These are phyloP conservation scores for Zea luxurians DNA, from an alignment of 176 grass and related monocot species.

Conservation along the genomic window DNA sequence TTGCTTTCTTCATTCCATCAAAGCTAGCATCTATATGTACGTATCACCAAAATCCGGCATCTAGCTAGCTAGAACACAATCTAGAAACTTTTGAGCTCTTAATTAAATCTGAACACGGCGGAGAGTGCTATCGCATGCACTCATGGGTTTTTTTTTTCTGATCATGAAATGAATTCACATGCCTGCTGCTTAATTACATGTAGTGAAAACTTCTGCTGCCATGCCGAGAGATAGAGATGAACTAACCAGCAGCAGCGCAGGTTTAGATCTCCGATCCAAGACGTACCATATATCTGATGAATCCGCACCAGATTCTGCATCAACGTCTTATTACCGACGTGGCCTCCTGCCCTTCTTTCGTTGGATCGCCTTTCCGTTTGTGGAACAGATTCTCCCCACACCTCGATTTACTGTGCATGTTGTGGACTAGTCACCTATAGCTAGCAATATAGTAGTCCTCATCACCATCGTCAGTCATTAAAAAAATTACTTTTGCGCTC, in stretches of 20 bases:
- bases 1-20: too few species aligned
- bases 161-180: slow-evolving; percentile 5
- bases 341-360: slow-evolving; percentile 41
- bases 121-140: slow-evolving; percentile 16
- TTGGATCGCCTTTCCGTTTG: slow-evolving; percentile 25
- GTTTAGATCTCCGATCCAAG: slow-evolving; percentile 29
- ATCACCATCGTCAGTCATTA: neutral
- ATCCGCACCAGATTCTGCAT: slow-evolving; percentile 28
- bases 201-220: neutral
- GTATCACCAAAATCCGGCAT: too few species aligned
- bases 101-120: neutral
- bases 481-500: neutral
- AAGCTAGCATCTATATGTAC: too few species aligned
- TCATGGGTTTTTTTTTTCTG: neutral
- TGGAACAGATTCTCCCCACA: slow-evolving; percentile 35
- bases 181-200: neutral
- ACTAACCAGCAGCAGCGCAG: neutral
- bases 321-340: slow-evolving; percentile 37
- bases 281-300: neutral
- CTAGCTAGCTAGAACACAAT: too few species aligned
- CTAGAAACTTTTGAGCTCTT: too few species aligned
- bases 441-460: neutral
- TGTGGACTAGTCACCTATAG: neutral
- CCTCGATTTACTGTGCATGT: neutral
- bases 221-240: neutral